phyloP scores from a whole-genome alignment of 2,329 filamentous ascomycete genomes.

The Clonostachys solani region DNA sequence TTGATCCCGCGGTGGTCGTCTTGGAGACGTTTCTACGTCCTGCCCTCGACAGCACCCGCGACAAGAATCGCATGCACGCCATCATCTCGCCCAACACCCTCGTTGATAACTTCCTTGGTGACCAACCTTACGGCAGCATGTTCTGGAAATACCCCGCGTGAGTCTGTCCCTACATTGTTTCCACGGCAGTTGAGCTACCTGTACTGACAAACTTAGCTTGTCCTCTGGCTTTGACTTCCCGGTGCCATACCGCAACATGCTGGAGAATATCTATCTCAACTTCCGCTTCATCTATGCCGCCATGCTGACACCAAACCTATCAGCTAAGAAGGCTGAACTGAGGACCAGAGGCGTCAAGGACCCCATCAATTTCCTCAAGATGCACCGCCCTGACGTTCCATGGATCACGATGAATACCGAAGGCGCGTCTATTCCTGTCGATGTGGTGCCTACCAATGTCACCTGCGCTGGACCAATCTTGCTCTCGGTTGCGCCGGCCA shows the following conservation, averaged over 20 bases:
- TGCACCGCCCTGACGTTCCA: constrained; percentile 18
- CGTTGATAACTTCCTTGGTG: constrained; percentile 27
- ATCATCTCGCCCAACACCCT: constrained; percentile 37
- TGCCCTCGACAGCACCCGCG: constrained; percentile 12
- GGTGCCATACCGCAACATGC: constrained; percentile 27
- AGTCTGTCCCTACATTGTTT: constrained; percentile 7
- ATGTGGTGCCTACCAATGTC: constrained; percentile 11
- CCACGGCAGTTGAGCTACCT: not conserved
- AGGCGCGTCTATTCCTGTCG: constrained; percentile 15
- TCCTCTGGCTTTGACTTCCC: constrained; percentile 38
- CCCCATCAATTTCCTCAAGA: constrained; percentile 12
- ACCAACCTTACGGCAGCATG: constrained; percentile 29
- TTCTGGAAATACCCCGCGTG: constrained; percentile 34
- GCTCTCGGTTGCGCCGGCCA: constrained; percentile 8
- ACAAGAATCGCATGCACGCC: constrained; percentile 20
- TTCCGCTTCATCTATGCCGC: constrained; percentile 19
- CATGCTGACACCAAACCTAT: constrained; percentile 15
- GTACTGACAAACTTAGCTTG: constrained; percentile 17
- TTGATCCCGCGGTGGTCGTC: constrained; percentile 23
- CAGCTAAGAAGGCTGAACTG: constrained; percentile 12
- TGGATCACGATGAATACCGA: constrained; percentile 17
- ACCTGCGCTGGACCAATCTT: constrained; percentile 13
- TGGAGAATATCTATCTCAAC: constrained; percentile 24
- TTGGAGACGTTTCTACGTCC: constrained; percentile 22
- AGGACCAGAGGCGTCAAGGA: constrained; percentile 9